phyloP scores from a whole-genome alignment of 805 yeast genomes.

The Candida tammaniensis region DNA sequence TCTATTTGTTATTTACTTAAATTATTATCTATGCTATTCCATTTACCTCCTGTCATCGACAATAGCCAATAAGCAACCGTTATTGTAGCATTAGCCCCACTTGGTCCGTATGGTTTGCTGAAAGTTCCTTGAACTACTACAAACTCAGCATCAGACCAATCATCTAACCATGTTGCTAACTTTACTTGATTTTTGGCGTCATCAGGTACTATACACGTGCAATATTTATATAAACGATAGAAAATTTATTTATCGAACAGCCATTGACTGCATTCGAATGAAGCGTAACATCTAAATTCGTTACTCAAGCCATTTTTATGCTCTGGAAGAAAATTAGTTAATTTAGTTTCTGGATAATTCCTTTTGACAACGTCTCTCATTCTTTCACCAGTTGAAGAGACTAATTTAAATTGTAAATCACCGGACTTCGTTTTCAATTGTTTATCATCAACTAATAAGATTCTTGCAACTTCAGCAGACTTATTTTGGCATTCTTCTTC shows the following conservation, averaged over 20 bases:
- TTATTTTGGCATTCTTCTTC: conserved; percentile 80
- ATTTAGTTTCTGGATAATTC: conserved; percentile 60
- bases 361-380: conserved; percentile 63
- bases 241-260: too few relatives aligned
- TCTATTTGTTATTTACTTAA: neutral
- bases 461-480: conserved; percentile 51
- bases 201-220: too few relatives aligned
- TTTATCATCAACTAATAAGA: conserved; percentile 46
- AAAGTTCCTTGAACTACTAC: neutral
- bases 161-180: conserved; percentile 2
- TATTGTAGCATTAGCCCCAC: neutral
- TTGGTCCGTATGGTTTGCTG: neutral
- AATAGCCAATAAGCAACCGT: conserved; percentile 2
- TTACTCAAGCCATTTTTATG: conserved; percentile 85
- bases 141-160: conserved; percentile 3
- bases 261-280: conserved; percentile 71
- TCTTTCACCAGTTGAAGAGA: conserved; percentile 89
- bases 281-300: conserved; percentile 84
- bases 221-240: too few relatives aligned
- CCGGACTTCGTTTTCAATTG: conserved; percentile 39
- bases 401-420: conserved; percentile 43
- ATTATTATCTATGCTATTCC: neutral
- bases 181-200: neutral
- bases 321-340: conserved; percentile 72
- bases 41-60: conserved; percentile 1